Evolutionary conservation across 805 yeast genomes (phyloP).

Genomic region (Metschnikowia cubensis): DNA sequence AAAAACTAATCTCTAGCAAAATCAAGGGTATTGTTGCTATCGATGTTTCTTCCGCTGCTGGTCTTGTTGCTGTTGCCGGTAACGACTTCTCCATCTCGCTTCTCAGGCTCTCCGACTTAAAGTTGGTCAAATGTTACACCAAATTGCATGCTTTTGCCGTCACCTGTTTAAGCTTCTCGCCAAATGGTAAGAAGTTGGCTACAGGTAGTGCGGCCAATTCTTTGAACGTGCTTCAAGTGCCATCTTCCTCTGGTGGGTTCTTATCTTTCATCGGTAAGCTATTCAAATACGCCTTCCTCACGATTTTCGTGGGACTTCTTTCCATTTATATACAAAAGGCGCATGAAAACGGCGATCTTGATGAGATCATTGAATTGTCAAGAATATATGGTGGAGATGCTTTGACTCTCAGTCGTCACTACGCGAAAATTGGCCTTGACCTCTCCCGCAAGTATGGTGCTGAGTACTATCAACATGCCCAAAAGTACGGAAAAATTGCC

Average conservation of each 20-base stretch:
- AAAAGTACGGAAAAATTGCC: conserved; percentile 23
- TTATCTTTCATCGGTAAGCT: conserved; percentile 34
- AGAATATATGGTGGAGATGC: conserved; percentile 18
- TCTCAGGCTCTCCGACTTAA: conserved; percentile 49
- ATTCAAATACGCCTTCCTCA: conserved; percentile 30
- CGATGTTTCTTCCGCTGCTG: conserved; percentile 40
- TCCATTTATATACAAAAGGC: conserved; percentile 34
- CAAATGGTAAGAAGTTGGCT: conserved; percentile 62
- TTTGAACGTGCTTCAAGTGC: conserved; percentile 45
- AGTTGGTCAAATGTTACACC: conserved; percentile 45
- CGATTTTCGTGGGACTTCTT: conserved; percentile 28
- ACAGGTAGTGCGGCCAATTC: conserved; percentile 76
- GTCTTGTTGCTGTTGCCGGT: conserved; percentile 54
- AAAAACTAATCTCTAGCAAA: conserved; percentile 41
- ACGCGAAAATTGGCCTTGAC: conserved; percentile 10
- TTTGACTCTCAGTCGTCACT: conserved; percentile 10
- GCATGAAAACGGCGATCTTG: conserved; percentile 34
- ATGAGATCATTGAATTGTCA: conserved; percentile 20
- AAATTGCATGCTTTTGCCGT: conserved; percentile 76
- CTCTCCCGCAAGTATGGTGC: conserved; percentile 18
- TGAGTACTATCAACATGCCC: conserved; percentile 18
- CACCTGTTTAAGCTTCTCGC: conserved; percentile 67
- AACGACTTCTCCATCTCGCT: conserved; percentile 65
- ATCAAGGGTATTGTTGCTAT: conserved; percentile 53
- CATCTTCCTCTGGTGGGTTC: conserved; percentile 10